A percentile compares a stretch with the other conserved stretches of the same genome.
Conservation (phyloP, 1,284 basidiomycete species). For the Pseudozyma thailandica region DNA sequence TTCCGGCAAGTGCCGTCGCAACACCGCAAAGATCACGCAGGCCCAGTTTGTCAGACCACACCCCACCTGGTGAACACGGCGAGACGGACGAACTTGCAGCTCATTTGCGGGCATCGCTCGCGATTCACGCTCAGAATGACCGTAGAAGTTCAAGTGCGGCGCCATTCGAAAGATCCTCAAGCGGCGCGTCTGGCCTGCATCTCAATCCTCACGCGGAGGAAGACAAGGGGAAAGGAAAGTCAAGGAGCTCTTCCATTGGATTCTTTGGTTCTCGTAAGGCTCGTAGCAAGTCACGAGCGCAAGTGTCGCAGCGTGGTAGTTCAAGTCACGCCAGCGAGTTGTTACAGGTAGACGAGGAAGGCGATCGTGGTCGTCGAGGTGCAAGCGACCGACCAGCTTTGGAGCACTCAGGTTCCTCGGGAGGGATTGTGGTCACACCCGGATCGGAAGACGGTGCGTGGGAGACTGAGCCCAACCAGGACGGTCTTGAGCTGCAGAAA, state of each 20-base stretch:
- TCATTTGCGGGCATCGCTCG: conserved; percentile 36
- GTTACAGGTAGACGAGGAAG: conserved; percentile 43
- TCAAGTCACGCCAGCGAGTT: conserved; percentile 34
- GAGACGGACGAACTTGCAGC: conserved; percentile 34
- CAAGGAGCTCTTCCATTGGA: conserved; percentile 40
- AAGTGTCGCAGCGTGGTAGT: conserved; percentile 9
- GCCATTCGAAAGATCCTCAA: conserved; percentile 11
- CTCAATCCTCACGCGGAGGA: conserved; percentile 15
- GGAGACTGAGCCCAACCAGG: conserved; percentile 37
- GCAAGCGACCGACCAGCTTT: conserved; percentile 17
- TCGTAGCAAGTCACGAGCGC: conserved; percentile 41
- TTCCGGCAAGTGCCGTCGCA: conserved; percentile 28
- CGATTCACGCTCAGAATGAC: conserved; percentile 19
- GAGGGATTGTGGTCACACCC: conserved; percentile 26
- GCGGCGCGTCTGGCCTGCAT: conserved; percentile 3
- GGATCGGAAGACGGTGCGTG: conserved; percentile 35
- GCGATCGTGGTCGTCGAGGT: conserved; percentile 33
- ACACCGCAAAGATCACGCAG: conserved; percentile 44
- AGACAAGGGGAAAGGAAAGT: conserved; percentile 38
- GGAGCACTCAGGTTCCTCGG: conserved; percentile 18
- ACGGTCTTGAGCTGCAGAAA: conserved; percentile 62
- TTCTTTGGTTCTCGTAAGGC: conserved; percentile 48
- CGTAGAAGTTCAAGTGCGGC: conserved; percentile 41
- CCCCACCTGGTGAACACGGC: conserved; percentile 14
- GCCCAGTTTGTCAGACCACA: conserved; percentile 25